Base-by-base conservation (phyloP, 1,139 yeast species). In the Taphrina sp. region DNA sequence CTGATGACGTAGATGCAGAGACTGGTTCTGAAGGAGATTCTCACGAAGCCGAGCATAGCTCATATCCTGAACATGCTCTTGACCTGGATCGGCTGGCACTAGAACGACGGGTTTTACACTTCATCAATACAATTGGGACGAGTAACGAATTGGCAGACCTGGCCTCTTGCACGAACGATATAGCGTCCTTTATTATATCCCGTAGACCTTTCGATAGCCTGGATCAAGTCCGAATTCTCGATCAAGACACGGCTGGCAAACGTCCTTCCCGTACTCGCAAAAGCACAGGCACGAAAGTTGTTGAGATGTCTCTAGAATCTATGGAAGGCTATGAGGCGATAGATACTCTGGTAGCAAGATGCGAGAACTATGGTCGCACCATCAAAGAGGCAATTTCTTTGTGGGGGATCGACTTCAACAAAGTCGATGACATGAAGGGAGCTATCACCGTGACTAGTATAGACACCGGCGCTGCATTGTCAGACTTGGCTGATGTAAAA, bases 311-410 rank as follows among this genome's bases (percentile, higher is more conserved):
- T 10, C 23, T 60, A 14, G 62, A 52, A 7, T 83, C 90, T 19
- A 74, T 92, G 62, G 80, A 81, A 64, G 98, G 98, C 2, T 94
- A 92, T 67, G 84, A 83, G 61, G 97, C 98, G 0, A 95, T 92
- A 35, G 97, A 92, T 65, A 84, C 95, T 22, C 74, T 94, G 63
- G 87, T 94, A 58, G 81, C 82, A 61, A 80, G 82, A 63, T 94
- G 99, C 71, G 82, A 90, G 10, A 78, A 79, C 26, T 83, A 86
- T 62, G 95, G 97, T 53, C 74, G 76, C 7, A 71, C 74, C 10
- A 86, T 94, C 57, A 76, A 89, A 1, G 69, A 73, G 5, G 95
- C 88, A 61, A 87, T 92, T 74, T 75, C 75, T 49, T 74, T 77
- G 59, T 92, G 98, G 98, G 97, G 97, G 24, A 87, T 89, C 8